These are phyloP conservation scores for Camellia japonica DNA, from an alignment of 148 eudicot species.

Conservation along the genomic window DNA sequence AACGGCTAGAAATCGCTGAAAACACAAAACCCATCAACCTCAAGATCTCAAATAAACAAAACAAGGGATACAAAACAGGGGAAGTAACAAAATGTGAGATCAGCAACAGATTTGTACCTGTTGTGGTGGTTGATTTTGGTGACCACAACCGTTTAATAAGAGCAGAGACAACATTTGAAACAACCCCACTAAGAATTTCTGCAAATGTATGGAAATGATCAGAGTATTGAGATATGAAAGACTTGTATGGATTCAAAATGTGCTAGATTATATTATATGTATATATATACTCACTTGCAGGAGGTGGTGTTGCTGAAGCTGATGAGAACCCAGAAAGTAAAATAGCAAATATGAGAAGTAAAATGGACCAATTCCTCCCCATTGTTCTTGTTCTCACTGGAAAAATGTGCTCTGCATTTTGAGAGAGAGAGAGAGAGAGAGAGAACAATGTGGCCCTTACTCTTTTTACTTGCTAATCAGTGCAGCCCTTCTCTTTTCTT, in stretches of 20 bases:
- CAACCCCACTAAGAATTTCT: conserved; percentile 81
- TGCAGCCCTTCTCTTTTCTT: not conserved
- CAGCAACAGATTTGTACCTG: conserved; percentile 36
- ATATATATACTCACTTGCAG: conserved; percentile 55
- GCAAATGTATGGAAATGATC: conserved; percentile 18
- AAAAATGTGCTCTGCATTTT: conserved; percentile 6
- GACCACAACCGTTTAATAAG: conserved; percentile 80
- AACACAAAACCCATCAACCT: conserved; percentile 14
- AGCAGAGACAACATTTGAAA: conserved; percentile 58
- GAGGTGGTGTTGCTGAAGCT: conserved; percentile 71
- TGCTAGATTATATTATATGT: not conserved
- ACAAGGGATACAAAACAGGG: not conserved
- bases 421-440: not conserved
- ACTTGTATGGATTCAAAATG: not conserved
- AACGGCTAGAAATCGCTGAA: conserved; percentile 60
- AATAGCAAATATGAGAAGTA: conserved; percentile 32
- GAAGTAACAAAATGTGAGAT: conserved; percentile 17
- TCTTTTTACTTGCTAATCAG: conserved; percentile 19
- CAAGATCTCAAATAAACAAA: not conserved
- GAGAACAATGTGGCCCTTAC: not conserved
- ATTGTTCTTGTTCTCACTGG: conserved; percentile 22
- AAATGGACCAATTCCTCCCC: conserved; percentile 35
- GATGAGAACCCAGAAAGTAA: conserved; percentile 43
- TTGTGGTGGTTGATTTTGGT: conserved; percentile 47
- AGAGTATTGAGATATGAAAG: not conserved